Conservation (phyloP, 495 filamentous ascomycete genomes). For the Aspergillus panamensis region DNA sequence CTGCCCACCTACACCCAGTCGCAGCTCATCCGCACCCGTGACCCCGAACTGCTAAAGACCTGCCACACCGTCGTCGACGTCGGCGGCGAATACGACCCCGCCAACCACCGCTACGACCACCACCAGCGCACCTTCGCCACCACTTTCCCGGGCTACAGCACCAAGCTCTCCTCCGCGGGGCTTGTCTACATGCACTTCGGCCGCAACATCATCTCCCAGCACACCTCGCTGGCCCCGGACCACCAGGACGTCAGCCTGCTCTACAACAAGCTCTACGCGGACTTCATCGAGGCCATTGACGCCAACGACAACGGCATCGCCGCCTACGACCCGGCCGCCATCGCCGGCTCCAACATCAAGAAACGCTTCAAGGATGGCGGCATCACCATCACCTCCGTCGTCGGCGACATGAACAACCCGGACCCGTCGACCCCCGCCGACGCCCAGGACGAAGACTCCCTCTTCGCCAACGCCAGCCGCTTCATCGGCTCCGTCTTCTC, state of each 20-base stretch:
- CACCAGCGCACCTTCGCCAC: slow-evolving; percentile 89
- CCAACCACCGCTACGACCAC: slow-evolving; percentile 82
- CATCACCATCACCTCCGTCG: slow-evolving; percentile 77
- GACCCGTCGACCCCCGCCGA: slow-evolving; percentile 33
- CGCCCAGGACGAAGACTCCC: slow-evolving; percentile 76
- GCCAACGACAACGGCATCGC: slow-evolving; percentile 95
- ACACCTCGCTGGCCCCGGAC: slow-evolving; percentile 58
- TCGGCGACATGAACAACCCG: slow-evolving; percentile 73
- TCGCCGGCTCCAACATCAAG: slow-evolving; percentile 62
- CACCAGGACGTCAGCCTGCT: slow-evolving; percentile 66
- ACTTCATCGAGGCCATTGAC: slow-evolving; percentile 93
- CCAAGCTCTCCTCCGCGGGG: slow-evolving; percentile 89
- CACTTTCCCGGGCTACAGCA: slow-evolving; percentile 69
- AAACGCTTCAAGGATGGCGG: slow-evolving; percentile 78
- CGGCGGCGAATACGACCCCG: slow-evolving; percentile 80
- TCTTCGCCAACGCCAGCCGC: slow-evolving; percentile 68
- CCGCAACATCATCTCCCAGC: slow-evolving; percentile 68
- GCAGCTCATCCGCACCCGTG: slow-evolving; percentile 79
- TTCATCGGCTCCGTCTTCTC: slow-evolving; percentile 86
- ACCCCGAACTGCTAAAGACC: slow-evolving; percentile 68
- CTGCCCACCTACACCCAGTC: slow-evolving; percentile 75
- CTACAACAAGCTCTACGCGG: slow-evolving; percentile 85
- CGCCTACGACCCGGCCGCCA: slow-evolving; percentile 63
- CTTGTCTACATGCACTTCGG: slow-evolving; percentile 97
- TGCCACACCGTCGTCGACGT: slow-evolving; percentile 98